Percentiles rank a stretch among this genome's conserved stretches.
Evolutionary conservation across 495 filamentous ascomycete genomes (phyloP).

Genomic region (Parmelia sp.): DNA sequence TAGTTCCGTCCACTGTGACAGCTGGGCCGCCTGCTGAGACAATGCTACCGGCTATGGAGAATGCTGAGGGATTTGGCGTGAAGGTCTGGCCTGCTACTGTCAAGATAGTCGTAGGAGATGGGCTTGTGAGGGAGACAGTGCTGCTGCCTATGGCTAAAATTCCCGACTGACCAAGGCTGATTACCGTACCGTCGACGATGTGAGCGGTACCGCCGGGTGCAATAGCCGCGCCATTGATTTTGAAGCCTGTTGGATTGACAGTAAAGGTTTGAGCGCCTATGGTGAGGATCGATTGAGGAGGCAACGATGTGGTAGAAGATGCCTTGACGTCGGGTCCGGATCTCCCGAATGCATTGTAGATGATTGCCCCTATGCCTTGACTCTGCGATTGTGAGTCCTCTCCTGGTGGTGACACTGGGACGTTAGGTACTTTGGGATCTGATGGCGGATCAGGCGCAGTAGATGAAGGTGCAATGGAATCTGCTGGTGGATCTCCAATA

Average conservation of each 20-base stretch:
- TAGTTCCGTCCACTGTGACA: not conserved
- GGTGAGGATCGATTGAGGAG: conserved; percentile 12
- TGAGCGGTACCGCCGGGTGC: not conserved
- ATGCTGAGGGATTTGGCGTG: not conserved
- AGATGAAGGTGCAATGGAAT: not conserved
- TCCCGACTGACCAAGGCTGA: conserved; percentile 1
- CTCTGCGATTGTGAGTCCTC: not conserved
- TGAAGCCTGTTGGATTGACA: conserved; percentile 13
- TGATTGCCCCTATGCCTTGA: conserved; percentile 11
- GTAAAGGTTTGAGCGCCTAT: conserved; percentile 13
- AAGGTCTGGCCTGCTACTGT: conserved; percentile 7
- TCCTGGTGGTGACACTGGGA: not conserved
- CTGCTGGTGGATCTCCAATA: not conserved
- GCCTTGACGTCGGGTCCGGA: not conserved
- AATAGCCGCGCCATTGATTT: conserved; percentile 16
- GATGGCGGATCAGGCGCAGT: not conserved
- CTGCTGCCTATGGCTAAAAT: not conserved
- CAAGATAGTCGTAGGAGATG: not conserved
- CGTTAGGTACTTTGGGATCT: not conserved
- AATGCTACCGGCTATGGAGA: not conserved
- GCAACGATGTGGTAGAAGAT: not conserved
- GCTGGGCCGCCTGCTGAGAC: not conserved
- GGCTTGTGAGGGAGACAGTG: not conserved
- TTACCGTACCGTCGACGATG: conserved; percentile 3
- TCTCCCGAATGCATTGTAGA: conserved; percentile 5